A percentile compares a stretch with the other conserved stretches of the same genome.
Conservation (phyloP, 2,329 filamentous ascomycete species). For the Phialophora tarda region DNA sequence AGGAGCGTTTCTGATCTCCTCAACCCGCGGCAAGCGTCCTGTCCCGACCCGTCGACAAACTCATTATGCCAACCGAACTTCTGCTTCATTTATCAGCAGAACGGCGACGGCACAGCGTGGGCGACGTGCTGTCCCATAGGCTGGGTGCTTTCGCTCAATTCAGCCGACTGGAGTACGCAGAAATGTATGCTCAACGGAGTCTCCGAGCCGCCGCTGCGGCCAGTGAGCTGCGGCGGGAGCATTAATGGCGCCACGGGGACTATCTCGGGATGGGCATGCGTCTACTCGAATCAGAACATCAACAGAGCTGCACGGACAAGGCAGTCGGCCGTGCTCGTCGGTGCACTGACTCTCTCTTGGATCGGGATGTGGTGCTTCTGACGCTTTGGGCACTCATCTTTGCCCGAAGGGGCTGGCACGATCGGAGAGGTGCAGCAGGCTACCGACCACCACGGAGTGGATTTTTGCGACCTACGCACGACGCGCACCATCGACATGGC, state of each 20-base stretch:
- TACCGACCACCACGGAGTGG: not conserved
- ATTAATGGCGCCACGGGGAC: constrained; percentile 18
- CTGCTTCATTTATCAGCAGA: constrained; percentile 29
- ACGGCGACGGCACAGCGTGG: constrained; percentile 24
- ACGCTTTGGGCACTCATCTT: not conserved
- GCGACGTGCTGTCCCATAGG: constrained; percentile 33
- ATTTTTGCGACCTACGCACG: not conserved
- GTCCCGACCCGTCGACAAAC: constrained; percentile 28
- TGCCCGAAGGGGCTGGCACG: not conserved
- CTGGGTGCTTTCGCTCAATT: constrained; percentile 25
- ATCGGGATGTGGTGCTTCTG: constrained; percentile 10
- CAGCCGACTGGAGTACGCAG: constrained; percentile 30
- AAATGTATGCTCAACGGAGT: constrained; percentile 23
- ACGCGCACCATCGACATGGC: not conserved
- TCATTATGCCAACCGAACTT: constrained; percentile 26
- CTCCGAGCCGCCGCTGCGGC: constrained; percentile 26
- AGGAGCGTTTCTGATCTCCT: not conserved
- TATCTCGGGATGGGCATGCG: constrained; percentile 33
- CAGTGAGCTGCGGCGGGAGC: constrained; percentile 27
- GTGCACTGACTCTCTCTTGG: constrained; percentile 5
- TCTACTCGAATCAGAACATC: constrained; percentile 27
- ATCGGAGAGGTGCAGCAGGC: not conserved
- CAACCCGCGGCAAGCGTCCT: constrained; percentile 24
- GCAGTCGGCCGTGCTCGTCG: constrained; percentile 4
- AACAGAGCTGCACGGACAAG: constrained; percentile 1